A percentile compares a stretch with the other conserved stretches of the same genome.
Evolutionary conservation across 345 rosid species (phyloP).

Genomic region (Moricandia moricandioides): DNA sequence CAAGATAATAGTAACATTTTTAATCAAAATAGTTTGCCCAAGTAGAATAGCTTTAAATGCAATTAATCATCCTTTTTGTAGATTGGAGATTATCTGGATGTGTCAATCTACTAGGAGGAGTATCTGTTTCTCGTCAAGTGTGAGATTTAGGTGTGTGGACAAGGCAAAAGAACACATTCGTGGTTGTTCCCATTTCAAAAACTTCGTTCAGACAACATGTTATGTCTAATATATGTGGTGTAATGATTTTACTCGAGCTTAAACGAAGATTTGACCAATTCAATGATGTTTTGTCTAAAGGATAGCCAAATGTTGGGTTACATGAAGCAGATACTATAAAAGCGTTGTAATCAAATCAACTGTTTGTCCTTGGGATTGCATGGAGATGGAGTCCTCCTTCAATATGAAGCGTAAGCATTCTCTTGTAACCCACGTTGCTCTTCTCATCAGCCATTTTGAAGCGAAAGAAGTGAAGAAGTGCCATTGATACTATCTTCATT

Average conservation of each 20-base stretch:
- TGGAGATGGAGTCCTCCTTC: conserved; percentile 49
- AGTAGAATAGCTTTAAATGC: conserved; percentile 2
- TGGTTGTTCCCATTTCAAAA: conserved; percentile 14
- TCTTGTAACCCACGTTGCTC: conserved; percentile 41
- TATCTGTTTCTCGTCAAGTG: conserved; percentile 7
- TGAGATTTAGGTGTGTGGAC: not conserved
- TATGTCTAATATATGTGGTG: conserved; percentile 18
- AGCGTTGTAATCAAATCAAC: not conserved
- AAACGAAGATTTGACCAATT: too few species aligned
- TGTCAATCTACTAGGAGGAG: conserved; percentile 49
- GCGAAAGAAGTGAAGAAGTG: conserved; percentile 55
- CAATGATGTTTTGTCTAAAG: not conserved
- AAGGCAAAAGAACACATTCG: conserved; percentile 9
- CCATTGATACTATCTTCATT: conserved; percentile 69
- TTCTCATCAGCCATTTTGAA: conserved; percentile 57
- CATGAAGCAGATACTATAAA: too few species aligned
- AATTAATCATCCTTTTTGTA: conserved; percentile 31
- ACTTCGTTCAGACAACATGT: conserved; percentile 16
- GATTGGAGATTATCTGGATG: conserved; percentile 96
- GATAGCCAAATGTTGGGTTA: too few species aligned
- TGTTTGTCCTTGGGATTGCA: conserved; percentile 44
- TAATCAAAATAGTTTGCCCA: not conserved
- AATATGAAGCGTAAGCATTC: conserved; percentile 73
- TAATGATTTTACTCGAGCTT: not conserved
- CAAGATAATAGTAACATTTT: not conserved